phyloP scores from a whole-genome alignment of 2,329 filamentous ascomycete genomes.

The Xylariaceae sp. region DNA sequence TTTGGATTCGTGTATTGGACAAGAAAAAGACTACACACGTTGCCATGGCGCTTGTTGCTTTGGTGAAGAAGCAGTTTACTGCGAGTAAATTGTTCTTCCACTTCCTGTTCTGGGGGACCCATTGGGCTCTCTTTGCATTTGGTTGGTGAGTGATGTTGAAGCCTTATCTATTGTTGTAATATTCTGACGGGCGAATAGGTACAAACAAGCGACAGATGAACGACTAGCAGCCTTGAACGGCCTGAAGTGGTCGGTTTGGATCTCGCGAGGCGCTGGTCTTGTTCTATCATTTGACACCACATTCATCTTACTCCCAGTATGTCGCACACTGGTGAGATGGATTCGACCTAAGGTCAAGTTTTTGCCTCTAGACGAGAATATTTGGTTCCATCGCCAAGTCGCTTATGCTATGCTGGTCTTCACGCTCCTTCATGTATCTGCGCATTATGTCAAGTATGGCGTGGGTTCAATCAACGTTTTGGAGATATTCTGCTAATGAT shows the following conservation, averaged over 20 bases:
- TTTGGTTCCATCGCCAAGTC: constrained; percentile 96
- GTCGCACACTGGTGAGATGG: constrained; percentile 84
- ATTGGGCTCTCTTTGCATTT: constrained; percentile 79
- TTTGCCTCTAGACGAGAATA: constrained; percentile 91
- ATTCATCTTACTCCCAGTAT: constrained; percentile 92
- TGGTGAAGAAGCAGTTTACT: constrained; percentile 70
- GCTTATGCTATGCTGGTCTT: constrained; percentile 90
- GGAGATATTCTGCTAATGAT: constrained; percentile 10
- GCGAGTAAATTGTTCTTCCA: constrained; percentile 79
- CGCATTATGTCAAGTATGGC: constrained; percentile 91
- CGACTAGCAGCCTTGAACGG: constrained; percentile 80
- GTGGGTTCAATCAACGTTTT: background rate
- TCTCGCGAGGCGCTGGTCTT: constrained; percentile 91
- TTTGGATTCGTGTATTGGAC: constrained; percentile 42
- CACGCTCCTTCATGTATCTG: constrained; percentile 74
- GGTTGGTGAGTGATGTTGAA: constrained; percentile 72
- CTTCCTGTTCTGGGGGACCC: constrained; percentile 79
- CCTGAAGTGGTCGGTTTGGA: constrained; percentile 89
- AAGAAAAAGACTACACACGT: constrained; percentile 42
- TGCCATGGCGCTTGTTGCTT: constrained; percentile 46
- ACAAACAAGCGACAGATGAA: constrained; percentile 72
- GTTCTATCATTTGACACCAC: constrained; percentile 84
- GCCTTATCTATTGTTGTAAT: background rate
- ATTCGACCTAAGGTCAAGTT: constrained; percentile 87
- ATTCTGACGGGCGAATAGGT: constrained; percentile 60